phyloP scores from a whole-genome alignment of 108 stramenopile genomes.

The Seminavis robusta region DNA sequence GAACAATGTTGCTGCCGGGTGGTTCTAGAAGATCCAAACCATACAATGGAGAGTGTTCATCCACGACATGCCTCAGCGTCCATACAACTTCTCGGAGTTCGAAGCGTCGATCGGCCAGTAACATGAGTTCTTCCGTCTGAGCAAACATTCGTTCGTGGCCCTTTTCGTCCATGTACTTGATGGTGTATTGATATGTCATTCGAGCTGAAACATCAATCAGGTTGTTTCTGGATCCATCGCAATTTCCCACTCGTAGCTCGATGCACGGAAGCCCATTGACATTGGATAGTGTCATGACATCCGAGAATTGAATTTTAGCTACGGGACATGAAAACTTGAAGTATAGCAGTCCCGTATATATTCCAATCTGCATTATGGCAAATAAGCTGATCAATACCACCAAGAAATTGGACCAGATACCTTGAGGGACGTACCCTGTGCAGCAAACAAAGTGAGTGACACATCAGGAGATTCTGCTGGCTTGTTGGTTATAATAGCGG shows the following conservation, averaged over 20 bases:
- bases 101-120: neutral
- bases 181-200: neutral
- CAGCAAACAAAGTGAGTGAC: neutral
- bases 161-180: neutral
- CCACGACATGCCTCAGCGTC: neutral
- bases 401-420: conserved; percentile 4
- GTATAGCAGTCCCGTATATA: conserved; percentile 15
- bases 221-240: conserved; percentile 1
- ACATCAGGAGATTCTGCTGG: neutral
- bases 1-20: neutral
- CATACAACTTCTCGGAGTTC: neutral
- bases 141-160: neutral
- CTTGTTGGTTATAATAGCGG: no score
- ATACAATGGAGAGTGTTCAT: no score
- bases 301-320: conserved; percentile 5
- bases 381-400: conserved; percentile 1
- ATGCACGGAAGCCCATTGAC: conserved; percentile 8
- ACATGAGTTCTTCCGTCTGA: neutral
- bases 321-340: conserved; percentile 9
- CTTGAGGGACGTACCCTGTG: conserved; percentile 1
- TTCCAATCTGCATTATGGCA: neutral
- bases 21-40: conserved; percentile 5
- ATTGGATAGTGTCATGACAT: conserved; percentile 14
- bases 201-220: neutral
- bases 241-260: conserved; percentile 14